Percentiles rank a stretch among this genome's conserved stretches.
phyloP scores from a whole-genome alignment of 176 grass and related monocot genomes.

The Puccinellia tenuiflora region DNA sequence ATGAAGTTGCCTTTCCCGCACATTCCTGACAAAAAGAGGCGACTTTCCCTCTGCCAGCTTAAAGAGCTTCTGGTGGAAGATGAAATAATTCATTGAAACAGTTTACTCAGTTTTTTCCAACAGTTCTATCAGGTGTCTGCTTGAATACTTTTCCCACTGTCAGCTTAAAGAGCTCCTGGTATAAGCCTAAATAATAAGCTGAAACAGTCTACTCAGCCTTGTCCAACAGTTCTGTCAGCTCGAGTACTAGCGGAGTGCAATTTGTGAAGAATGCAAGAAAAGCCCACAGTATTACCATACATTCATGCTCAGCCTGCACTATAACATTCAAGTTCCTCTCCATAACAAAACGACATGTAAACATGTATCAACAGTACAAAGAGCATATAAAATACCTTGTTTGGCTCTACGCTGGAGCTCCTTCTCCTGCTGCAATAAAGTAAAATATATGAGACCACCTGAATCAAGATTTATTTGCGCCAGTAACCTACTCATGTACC shows the following conservation, averaged over 20 bases:
- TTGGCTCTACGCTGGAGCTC: slow-evolving; percentile 25
- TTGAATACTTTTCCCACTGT: not conserved
- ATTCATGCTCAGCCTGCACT: not conserved
- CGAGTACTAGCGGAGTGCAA: not conserved
- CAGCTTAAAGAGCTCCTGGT: not conserved
- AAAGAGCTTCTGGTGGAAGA: not conserved
- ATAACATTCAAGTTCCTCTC: not conserved
- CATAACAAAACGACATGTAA: slow-evolving; percentile 1
- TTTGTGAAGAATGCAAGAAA: slow-evolving; percentile 2
- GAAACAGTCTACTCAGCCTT: not conserved
- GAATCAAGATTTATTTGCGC: not conserved
- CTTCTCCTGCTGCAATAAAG: slow-evolving; percentile 42
- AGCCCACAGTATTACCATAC: not conserved
- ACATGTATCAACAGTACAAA: not conserved
- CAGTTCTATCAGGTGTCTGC: not conserved
- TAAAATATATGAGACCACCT: slow-evolving; percentile 7
- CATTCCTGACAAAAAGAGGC: not conserved
- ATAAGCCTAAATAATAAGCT: not conserved
- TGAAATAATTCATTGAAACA: not conserved
- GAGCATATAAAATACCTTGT: slow-evolving; percentile 35
- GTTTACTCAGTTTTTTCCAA: not conserved
- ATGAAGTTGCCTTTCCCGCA: not conserved
- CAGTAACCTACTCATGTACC: slow-evolving; percentile 2
- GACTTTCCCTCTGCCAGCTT: not conserved
- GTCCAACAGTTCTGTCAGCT: not conserved